Percentiles rank a stretch among this genome's conserved stretches.
phyloP scores from a whole-genome alignment of 2,329 filamentous ascomycete genomes.

The Curvularia verruculosa region DNA sequence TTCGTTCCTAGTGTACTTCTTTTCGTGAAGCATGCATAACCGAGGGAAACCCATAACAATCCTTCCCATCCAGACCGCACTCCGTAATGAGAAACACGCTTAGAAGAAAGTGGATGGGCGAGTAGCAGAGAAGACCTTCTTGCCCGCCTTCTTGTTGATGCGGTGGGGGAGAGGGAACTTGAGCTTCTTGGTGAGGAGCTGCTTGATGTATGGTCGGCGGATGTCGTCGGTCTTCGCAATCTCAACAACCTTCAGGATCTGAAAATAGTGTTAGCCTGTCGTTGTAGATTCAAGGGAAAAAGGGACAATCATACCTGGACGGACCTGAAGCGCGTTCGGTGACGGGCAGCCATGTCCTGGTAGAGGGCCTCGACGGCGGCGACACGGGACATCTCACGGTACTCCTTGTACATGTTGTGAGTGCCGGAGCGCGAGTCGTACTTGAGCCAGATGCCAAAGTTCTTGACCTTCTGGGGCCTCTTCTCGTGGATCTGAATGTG shows the following conservation, averaged over 20 bases:
- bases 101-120: conserved; percentile 98
- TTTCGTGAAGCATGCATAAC: conserved; percentile 51
- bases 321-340: conserved; percentile 96
- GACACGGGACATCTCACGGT: conserved; percentile 96
- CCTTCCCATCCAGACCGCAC: conserved; percentile 48
- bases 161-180: conserved; percentile 99
- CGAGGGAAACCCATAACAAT: conserved; percentile 49
- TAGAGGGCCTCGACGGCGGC: conserved; percentile 97
- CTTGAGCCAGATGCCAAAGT: conserved; percentile 99
- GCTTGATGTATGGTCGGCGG: conserved; percentile 99
- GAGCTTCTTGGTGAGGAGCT: conserved; percentile 92
- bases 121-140: conserved; percentile 91
- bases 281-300: background rate
- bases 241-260: conserved; percentile 99
- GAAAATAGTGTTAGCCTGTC: conserved; percentile 16
- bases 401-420: conserved; percentile 99
- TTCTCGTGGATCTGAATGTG: conserved; percentile 87
- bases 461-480: conserved; percentile 99
- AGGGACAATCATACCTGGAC: conserved; percentile 78
- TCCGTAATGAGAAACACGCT: conserved; percentile 55
- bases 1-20: conserved; percentile 53
- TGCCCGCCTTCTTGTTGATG: conserved; percentile 77
- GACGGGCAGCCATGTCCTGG: conserved; percentile 99
- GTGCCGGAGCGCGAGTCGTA: conserved; percentile 99
- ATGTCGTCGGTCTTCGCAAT: conserved; percentile 92